Percentiles rank a stretch among this genome's conserved stretches.
phyloP scores from a whole-genome alignment of 1,139 yeast species.

The Magnusiomyces suaveolens region DNA sequence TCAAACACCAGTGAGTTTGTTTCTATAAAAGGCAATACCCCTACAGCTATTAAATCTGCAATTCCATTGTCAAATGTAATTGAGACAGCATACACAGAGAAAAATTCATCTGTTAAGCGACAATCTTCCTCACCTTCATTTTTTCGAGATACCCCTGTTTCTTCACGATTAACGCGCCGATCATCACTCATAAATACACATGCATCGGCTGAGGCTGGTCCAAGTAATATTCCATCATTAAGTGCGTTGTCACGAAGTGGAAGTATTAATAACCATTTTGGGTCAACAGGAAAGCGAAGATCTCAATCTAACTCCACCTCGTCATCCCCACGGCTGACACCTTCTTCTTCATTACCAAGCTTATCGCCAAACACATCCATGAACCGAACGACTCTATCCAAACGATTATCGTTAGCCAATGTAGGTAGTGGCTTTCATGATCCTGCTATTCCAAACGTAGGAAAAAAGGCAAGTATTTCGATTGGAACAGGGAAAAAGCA shows the following conservation, averaged over 20 bases:
- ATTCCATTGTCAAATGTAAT: no score
- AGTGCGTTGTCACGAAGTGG: background rate
- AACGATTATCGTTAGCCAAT: background rate
- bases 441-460: background rate
- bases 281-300: background rate
- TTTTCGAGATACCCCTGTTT: background rate
- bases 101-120: background rate
- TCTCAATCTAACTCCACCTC: background rate
- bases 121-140: conserved; percentile 2
- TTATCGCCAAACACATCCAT: background rate
- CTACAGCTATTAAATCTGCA: background rate
- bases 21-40: background rate
- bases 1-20: background rate
- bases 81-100: no score
- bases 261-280: background rate
- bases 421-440: background rate
- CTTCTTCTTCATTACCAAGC: background rate
- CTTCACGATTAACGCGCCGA: background rate
- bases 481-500: conserved; percentile 4
- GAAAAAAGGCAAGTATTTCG: background rate
- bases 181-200: background rate
- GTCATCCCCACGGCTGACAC: background rate
- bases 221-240: background rate
- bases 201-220: background rate
- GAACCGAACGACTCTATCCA: background rate